Evolutionary conservation across 2,329 filamentous ascomycete genomes (phyloP).

Genomic region (Trichoderma sp.): DNA sequence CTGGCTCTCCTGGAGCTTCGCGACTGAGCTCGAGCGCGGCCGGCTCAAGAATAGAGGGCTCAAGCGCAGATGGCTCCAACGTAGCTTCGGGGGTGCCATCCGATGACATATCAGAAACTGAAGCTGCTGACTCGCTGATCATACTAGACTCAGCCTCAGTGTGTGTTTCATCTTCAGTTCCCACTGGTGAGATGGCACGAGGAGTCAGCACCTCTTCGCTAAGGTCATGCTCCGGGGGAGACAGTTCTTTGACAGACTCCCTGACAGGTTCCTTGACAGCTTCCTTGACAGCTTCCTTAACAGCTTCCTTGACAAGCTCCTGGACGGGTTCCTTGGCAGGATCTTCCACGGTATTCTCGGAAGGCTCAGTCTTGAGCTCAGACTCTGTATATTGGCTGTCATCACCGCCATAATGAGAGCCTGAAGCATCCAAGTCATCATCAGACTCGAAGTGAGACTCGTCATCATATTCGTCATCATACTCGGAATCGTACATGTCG

Average conservation of each 20-base stretch:
- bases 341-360: background rate
- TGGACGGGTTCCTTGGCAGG: background rate
- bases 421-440: constrained; percentile 48
- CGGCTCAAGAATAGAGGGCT: background rate
- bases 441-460: constrained; percentile 39
- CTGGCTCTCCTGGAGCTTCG: background rate
- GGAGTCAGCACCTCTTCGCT: constrained; percentile 46
- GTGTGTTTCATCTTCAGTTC: background rate
- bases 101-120: background rate
- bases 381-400: constrained; percentile 37
- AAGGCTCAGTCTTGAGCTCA: background rate
- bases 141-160: background rate
- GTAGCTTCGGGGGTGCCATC: background rate
- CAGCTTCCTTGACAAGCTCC: background rate
- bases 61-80: background rate
- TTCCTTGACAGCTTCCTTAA: background rate
- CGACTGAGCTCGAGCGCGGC: background rate
- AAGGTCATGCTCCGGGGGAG: constrained; percentile 38
- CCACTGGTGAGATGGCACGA: constrained; percentile 37
- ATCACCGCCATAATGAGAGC: constrained; percentile 48
- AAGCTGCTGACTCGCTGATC: background rate
- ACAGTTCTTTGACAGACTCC: background rate
- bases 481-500: constrained; percentile 54
- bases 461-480: constrained; percentile 58
- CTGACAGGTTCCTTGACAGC: background rate